phyloP scores from a whole-genome alignment of 495 filamentous ascomycete genomes.

The Neurospora cerealis region DNA sequence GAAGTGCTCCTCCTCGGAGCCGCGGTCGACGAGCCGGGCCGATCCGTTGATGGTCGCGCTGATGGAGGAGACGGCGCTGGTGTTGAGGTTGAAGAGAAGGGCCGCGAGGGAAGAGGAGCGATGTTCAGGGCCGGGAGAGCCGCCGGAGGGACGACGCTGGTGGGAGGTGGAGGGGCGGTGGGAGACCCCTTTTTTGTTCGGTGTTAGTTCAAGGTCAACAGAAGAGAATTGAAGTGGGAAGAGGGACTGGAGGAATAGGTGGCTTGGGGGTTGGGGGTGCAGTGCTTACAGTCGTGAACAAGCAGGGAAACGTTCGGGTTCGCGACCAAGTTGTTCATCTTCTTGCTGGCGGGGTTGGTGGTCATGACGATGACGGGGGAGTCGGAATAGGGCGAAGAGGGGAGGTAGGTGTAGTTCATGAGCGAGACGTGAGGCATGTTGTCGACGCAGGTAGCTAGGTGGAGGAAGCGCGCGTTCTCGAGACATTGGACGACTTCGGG shows the following conservation, averaged over 20 bases:
- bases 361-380: slow-evolving; percentile 83
- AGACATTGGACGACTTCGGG: slow-evolving; percentile 79
- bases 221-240: background rate
- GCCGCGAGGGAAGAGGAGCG: slow-evolving; percentile 60
- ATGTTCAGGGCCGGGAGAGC: slow-evolving; percentile 51
- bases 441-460: slow-evolving; percentile 79
- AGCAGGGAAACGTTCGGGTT: slow-evolving; percentile 92
- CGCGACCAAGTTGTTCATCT: slow-evolving; percentile 72
- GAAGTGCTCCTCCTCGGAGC: slow-evolving; percentile 70
- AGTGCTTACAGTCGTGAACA: slow-evolving; percentile 75
- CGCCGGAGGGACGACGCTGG: slow-evolving; percentile 46
- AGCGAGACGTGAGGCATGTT: slow-evolving; percentile 87
- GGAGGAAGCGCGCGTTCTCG: slow-evolving; percentile 93
- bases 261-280: background rate
- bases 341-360: slow-evolving; percentile 77
- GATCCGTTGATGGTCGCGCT: slow-evolving; percentile 85
- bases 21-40: slow-evolving; percentile 59
- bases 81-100: slow-evolving; percentile 82
- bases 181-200: slow-evolving; percentile 53
- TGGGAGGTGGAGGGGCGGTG: slow-evolving; percentile 77
- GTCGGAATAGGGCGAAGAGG: slow-evolving; percentile 62
- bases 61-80: slow-evolving; percentile 77
- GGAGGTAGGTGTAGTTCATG: slow-evolving; percentile 99
- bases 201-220: background rate
- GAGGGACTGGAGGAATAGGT: background rate